Conservation (phyloP, 2,329 filamentous ascomycete genomes). For the Colletotrichum caudatum region DNA sequence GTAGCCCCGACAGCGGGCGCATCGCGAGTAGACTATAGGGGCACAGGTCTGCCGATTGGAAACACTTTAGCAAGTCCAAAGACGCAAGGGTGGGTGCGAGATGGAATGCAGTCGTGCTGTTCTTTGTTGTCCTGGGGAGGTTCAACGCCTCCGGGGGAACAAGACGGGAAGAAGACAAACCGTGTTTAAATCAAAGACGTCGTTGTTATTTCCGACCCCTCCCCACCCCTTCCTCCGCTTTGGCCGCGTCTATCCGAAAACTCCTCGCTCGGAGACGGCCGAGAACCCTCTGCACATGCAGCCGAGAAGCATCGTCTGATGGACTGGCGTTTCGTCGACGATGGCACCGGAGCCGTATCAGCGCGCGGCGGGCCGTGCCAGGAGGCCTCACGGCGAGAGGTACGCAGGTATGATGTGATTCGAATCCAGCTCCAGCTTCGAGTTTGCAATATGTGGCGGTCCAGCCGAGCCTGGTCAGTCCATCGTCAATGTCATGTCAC, state of each 20-base stretch:
- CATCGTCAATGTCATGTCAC: neutral
- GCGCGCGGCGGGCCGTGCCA: conserved; percentile 4
- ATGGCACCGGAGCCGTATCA: conserved; percentile 28
- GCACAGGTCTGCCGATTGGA: neutral
- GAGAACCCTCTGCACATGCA: neutral
- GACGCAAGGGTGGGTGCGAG: too few relatives aligned
- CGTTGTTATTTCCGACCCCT: too few relatives aligned
- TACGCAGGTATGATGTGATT: neutral
- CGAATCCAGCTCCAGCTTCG: neutral
- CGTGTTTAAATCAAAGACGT: neutral
- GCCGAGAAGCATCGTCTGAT: conserved; percentile 31
- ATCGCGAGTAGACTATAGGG: neutral
- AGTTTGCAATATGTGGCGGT: neutral
- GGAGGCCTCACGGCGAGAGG: neutral
- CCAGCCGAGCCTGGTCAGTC: neutral
- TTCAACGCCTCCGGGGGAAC: neutral
- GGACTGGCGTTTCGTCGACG: neutral
- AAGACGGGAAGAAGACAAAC: neutral
- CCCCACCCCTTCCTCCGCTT: neutral
- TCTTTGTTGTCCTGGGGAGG: neutral
- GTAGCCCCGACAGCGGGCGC: neutral
- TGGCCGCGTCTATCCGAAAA: neutral
- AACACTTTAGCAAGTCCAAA: neutral
- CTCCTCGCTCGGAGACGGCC: neutral
- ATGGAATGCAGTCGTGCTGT: neutral